Conservation (phyloP, 495 filamentous ascomycete species). For the Thozetella sp. region DNA sequence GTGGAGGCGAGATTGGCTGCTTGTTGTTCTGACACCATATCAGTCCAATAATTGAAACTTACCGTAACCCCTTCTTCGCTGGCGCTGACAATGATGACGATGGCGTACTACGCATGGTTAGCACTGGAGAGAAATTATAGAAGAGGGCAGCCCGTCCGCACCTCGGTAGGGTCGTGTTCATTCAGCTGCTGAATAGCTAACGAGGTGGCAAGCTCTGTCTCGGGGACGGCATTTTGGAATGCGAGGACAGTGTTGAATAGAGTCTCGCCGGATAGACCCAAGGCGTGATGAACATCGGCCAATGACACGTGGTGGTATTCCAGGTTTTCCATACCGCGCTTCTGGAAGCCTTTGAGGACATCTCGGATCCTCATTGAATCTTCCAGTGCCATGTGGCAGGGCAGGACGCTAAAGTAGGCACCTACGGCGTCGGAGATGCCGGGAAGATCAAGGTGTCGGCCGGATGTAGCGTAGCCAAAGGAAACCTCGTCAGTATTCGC, state of each 20-base stretch:
- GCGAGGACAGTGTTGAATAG: not conserved
- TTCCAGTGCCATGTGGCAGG: not conserved
- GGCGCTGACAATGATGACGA: not conserved
- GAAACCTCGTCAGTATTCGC: not conserved
- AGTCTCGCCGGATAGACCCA: not conserved
- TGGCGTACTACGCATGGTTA: not conserved
- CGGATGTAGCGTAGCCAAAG: not conserved
- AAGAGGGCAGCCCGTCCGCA: no score
- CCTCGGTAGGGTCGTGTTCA: not conserved
- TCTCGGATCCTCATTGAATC: not conserved
- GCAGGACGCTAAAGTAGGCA: not conserved
- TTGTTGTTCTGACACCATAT: not conserved
- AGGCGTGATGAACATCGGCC: not conserved
- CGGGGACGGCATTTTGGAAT: not conserved
- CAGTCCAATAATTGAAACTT: not conserved
- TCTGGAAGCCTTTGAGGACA: not conserved
- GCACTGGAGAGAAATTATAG: no score
- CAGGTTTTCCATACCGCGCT: not conserved
- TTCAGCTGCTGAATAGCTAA: not conserved
- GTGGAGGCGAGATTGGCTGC: not conserved
- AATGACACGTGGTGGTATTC: not conserved
- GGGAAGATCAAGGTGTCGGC: not conserved
- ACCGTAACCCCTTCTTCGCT: not conserved
- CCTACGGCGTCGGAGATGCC: not conserved
- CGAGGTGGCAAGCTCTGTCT: not conserved